These are phyloP conservation scores for Hypoxylon sp. DNA, from an alignment of 2,329 filamentous ascomycete species.

Conservation along the genomic window DNA sequence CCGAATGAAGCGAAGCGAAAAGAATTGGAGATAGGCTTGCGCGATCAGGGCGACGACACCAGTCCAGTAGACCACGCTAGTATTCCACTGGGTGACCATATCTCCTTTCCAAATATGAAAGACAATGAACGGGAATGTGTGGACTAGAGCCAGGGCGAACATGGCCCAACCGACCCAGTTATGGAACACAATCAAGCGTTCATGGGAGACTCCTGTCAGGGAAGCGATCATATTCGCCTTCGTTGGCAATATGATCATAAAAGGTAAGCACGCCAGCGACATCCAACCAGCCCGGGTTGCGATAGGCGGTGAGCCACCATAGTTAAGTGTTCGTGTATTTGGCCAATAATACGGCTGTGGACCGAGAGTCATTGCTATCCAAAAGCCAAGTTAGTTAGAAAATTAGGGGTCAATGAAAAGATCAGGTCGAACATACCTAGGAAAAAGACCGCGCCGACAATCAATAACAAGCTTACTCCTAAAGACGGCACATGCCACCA, in stretches of 20 bases:
- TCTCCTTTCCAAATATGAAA: constrained; percentile 64
- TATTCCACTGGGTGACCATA: constrained; percentile 63
- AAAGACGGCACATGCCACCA: constrained; percentile 62
- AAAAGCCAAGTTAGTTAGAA: constrained; percentile 17
- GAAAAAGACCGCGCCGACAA: constrained; percentile 63
- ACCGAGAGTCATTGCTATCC: constrained; percentile 62
- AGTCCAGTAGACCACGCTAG: constrained; percentile 67
- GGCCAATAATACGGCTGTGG: constrained; percentile 72
- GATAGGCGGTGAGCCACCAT: constrained; percentile 67
- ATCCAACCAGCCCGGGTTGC: constrained; percentile 68
- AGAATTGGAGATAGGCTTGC: constrained; percentile 69
- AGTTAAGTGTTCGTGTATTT: constrained; percentile 57
- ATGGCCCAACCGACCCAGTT: constrained; percentile 69
- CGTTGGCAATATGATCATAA: constrained; percentile 65
- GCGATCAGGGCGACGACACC: constrained; percentile 68
- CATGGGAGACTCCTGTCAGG: constrained; percentile 69
- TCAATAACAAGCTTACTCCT: constrained; percentile 60
- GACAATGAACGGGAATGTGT: constrained; percentile 73
- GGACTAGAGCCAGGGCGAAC: constrained; percentile 69
- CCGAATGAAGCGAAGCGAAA: constrained; percentile 67
- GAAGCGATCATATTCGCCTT: constrained; percentile 71
- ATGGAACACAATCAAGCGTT: constrained; percentile 71
- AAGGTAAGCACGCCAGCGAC: constrained; percentile 66
- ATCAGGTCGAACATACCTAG: constrained; percentile 53
- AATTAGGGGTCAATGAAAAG: constrained; percentile 33